Evolutionary conservation across 148 eudicot species (phyloP), one percentile per base, ranked within the genome.

Genomic region (Selenicereus undatus): DNA sequence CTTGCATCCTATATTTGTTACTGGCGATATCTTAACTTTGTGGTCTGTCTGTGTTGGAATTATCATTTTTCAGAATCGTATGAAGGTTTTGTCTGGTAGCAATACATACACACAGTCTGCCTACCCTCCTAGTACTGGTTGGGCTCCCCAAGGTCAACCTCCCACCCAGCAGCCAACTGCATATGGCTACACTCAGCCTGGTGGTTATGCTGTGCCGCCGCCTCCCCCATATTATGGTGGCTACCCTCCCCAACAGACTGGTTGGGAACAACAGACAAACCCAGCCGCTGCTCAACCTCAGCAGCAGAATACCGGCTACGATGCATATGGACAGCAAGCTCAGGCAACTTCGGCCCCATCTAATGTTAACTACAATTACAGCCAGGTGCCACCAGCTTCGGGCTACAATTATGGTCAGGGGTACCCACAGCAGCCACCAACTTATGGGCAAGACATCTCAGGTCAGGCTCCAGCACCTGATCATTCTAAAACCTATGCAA

Each of bases 121-220:
- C 21, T 82, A 82, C 42, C 58, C 85, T 73, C 71, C 79, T 56
- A 68, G 74, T 74, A 29, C 79, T 50, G 75, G 82, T 36, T 87
- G 89, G 85, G 81, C 79, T n/a, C 52, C 84, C 13, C 85, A 74
- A 36, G 89, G 85, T 22, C 87, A 82, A 64, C 81, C 89, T 64
- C 82, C 89, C 10, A 82, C 76, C 35, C 88, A 83, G 73, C 87
- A 82, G 81, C 82, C 84, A 60, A 79, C 84, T 70, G 80, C 83
- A 5, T 87, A 87, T 64, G 87, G 87, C 76, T 87, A 87, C 35
- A 35, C 81, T 43, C 87, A 87, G 76, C 82, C 86, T 54, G 89
- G 86, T 70, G 8, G 78, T 26, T 87, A 87, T 26, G 73, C 76
- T 18, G 30, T 77, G 77, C 77, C 83, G 66, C 84, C 84, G 4